Conservation (phyloP, 805 yeast genomes). For the Saccharomycopsis oosterbeekiorum region DNA sequence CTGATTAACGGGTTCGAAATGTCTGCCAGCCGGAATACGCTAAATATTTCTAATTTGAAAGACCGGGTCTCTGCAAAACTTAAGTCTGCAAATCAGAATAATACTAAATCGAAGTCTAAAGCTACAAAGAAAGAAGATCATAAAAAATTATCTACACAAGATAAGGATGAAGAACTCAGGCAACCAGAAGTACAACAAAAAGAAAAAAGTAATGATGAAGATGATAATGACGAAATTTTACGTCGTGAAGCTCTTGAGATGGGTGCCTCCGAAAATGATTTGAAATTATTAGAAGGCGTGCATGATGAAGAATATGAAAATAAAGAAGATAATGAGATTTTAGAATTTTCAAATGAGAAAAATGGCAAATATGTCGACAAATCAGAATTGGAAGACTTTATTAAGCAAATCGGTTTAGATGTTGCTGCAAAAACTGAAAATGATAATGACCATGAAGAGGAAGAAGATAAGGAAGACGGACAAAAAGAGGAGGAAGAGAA, state of each 20-base stretch:
- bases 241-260: conserved; percentile 68
- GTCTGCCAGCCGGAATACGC: conserved; percentile 5
- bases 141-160: conserved; percentile 21
- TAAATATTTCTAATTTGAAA: conserved; percentile 48
- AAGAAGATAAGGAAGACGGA: conserved; percentile 29
- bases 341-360: conserved; percentile 28
- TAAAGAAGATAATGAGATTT: conserved; percentile 30
- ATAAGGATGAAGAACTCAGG: conserved; percentile 7
- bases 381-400: conserved; percentile 48
- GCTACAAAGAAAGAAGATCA: conserved; percentile 21
- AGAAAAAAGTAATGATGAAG: conserved; percentile 17
- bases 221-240: conserved; percentile 26
- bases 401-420: conserved; percentile 60
- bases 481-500: conserved; percentile 23
- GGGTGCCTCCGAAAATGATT: conserved; percentile 83
- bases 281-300: conserved; percentile 49
- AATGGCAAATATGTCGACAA: conserved; percentile 28
- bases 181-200: conserved; percentile 6
- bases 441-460: conserved; percentile 29
- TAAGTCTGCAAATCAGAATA: conserved; percentile 20
- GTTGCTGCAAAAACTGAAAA: conserved; percentile 33
- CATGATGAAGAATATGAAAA: conserved; percentile 42
- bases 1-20: neutral
- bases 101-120: conserved; percentile 17
- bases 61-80: conserved; percentile 54